Percentiles rank a stretch among this genome's conserved stretches.
Conservation (phyloP, 2,329 filamentous ascomycete species). For the Curvularia hawaiiensis region DNA sequence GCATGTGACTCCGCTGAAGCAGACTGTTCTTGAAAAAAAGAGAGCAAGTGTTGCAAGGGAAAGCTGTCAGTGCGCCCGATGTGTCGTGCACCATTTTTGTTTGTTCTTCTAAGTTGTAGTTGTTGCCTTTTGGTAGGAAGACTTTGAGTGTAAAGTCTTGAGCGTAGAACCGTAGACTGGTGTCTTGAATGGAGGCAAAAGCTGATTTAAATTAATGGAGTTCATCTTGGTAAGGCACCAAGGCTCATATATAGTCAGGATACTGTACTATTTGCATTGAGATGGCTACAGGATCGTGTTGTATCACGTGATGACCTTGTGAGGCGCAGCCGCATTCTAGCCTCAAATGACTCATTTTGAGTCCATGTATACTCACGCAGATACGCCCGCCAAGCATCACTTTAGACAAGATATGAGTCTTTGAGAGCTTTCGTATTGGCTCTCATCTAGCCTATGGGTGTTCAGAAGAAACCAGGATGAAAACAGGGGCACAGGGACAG, state of each 20-base stretch:
- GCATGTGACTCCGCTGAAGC: slow-evolving; percentile 8
- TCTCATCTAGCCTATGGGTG: not conserved
- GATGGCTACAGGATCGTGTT: not conserved
- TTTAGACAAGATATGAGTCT: not conserved
- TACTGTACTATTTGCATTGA: not conserved
- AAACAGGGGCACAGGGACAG: not conserved
- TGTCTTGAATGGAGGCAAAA: not conserved
- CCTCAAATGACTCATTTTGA: slow-evolving; percentile 6
- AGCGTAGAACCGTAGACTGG: too few species aligned
- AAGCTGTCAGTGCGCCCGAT: not conserved
- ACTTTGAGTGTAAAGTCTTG: too few species aligned
- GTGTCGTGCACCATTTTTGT: not conserved
- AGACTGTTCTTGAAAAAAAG: slow-evolving; percentile 2
- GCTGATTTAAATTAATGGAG: not conserved
- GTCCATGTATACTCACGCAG: not conserved
- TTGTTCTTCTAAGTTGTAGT: not conserved
- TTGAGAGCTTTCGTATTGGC: not conserved
- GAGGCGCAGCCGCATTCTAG: slow-evolving; percentile 2
- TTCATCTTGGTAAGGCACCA: not conserved
- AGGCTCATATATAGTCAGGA: not conserved
- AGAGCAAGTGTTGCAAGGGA: slow-evolving; percentile 8
- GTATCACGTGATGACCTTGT: not conserved
- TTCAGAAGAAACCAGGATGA: not conserved
- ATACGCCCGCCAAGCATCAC: not conserved
- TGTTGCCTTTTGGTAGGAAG: not conserved